Conservation (phyloP, 352 stramenopile species). For the Phytopythium litorale region DNA sequence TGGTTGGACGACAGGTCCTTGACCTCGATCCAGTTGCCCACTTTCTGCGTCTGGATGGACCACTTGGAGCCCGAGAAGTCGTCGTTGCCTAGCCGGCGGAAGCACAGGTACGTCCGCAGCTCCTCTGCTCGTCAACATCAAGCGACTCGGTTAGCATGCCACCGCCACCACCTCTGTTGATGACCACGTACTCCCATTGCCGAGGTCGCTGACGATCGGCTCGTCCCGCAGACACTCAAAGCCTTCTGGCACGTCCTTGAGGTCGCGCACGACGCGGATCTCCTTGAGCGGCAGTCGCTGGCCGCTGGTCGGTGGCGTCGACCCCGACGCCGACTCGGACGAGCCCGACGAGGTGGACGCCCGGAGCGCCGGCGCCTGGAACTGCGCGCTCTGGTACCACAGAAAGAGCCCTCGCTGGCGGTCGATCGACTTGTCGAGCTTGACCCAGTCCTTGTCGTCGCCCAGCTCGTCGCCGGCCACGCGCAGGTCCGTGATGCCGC, state of each 20-base stretch:
- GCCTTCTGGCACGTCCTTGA: constrained; percentile 62
- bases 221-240: constrained; percentile 46
- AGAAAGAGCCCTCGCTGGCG: constrained; percentile 52
- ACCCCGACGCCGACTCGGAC: constrained; percentile 5
- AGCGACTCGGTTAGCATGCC: constrained; percentile 6
- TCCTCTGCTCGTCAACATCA: constrained; percentile 26
- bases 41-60: constrained; percentile 63
- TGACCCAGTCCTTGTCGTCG: constrained; percentile 29
- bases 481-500: constrained; percentile 54
- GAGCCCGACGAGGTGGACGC: constrained; percentile 5
- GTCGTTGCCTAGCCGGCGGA: constrained; percentile 52
- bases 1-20: constrained; percentile 71
- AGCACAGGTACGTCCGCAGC: constrained; percentile 70
- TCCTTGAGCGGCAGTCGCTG: constrained; percentile 65
- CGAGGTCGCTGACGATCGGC: constrained; percentile 38
- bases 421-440: constrained; percentile 76
- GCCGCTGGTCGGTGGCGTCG: constrained; percentile 9
- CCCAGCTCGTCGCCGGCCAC: constrained; percentile 29
- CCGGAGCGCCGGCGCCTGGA: constrained; percentile 13
- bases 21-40: constrained; percentile 79
- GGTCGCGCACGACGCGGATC: constrained; percentile 65
- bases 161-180: not conserved
- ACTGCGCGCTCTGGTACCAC: constrained; percentile 48
- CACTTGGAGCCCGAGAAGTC: constrained; percentile 67
- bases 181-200: constrained; percentile 25